Percentiles rank a stretch among this genome's conserved stretches.
Conservation (phyloP, 768 basidiomycete genomes). For the Daedaleopsis sinensis region DNA sequence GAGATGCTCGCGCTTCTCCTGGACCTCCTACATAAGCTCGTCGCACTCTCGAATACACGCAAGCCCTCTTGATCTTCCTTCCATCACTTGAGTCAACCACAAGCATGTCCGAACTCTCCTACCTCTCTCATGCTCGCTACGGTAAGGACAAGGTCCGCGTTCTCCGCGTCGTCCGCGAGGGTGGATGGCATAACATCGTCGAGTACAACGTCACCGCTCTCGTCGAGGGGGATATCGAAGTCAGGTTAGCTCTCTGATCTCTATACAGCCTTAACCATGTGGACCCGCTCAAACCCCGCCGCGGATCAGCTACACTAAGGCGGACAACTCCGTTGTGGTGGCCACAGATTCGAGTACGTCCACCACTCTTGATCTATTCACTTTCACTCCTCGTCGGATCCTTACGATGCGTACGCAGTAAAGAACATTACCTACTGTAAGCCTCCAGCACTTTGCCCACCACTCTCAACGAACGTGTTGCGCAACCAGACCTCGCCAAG, state of each 20-base stretch:
- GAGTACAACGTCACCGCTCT: constrained; percentile 85
- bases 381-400: too few relatives aligned
- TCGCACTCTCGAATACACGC: too few relatives aligned
- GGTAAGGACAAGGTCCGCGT: constrained; percentile 92
- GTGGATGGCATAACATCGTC: constrained; percentile 68
- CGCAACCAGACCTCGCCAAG: constrained; percentile 76
- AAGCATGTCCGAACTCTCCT: constrained; percentile 13
- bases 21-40: too few relatives aligned
- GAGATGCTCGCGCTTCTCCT: too few relatives aligned
- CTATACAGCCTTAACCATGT: too few relatives aligned
- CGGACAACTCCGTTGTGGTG: constrained; percentile 87
- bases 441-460: neutral
- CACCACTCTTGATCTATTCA: too few relatives aligned
- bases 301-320: constrained; percentile 71
- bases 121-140: constrained; percentile 62
- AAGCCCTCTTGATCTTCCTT: too few relatives aligned
- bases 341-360: constrained; percentile 88
- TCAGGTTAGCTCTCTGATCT: constrained; percentile 48
- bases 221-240: constrained; percentile 83
- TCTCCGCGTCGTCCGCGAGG: constrained; percentile 78
- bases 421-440: constrained; percentile 44
- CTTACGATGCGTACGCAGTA: constrained; percentile 25
- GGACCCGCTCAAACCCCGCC: too few relatives aligned
- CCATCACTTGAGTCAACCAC: too few relatives aligned
- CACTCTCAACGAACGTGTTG: neutral